phyloP scores from a whole-genome alignment of 768 basidiomycete genomes.

The Suillus placidus region DNA sequence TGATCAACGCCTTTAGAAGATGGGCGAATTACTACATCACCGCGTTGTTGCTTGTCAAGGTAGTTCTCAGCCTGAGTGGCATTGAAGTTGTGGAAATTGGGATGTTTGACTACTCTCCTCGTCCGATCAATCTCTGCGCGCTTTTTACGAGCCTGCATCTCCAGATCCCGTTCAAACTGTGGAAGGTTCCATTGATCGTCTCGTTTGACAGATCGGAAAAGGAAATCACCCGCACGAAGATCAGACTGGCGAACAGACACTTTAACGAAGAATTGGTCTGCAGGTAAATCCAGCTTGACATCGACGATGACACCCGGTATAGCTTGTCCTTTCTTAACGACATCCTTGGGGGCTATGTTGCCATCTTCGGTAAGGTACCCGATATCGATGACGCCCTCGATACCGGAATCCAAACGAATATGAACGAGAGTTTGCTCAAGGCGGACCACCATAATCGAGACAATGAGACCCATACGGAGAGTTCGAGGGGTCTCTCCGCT shows the following conservation, averaged over 20 bases:
- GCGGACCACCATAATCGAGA: conserved; percentile 73
- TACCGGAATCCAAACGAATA: conserved; percentile 89
- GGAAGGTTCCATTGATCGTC: conserved; percentile 69
- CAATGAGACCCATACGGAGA: conserved; percentile 75
- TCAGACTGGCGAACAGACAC: conserved; percentile 72
- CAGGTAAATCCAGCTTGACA: conserved; percentile 61
- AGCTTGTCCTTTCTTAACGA: conserved; percentile 78
- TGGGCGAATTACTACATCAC: conserved; percentile 95
- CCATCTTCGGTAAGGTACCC: conserved; percentile 59
- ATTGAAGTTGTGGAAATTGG: conserved; percentile 96
- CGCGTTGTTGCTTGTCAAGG: conserved; percentile 87
- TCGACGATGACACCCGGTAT: conserved; percentile 78
- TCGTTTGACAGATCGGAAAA: conserved; percentile 57
- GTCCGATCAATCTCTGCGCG: conserved; percentile 78
- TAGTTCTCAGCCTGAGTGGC: conserved; percentile 86
- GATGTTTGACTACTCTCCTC: conserved; percentile 92
- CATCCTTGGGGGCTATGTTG: conserved; percentile 42
- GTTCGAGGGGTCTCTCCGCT: conserved; percentile 88
- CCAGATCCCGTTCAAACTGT: conserved; percentile 67
- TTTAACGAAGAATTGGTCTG: conserved; percentile 68
- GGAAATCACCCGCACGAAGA: conserved; percentile 60
- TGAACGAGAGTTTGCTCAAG: conserved; percentile 51
- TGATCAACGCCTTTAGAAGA: conserved; percentile 94
- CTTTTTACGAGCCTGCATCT: conserved; percentile 81
- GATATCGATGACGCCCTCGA: conserved; percentile 77